Conservation (phyloP, 1,284 basidiomycete species). For the Sphaerobolus stellatus region DNA sequence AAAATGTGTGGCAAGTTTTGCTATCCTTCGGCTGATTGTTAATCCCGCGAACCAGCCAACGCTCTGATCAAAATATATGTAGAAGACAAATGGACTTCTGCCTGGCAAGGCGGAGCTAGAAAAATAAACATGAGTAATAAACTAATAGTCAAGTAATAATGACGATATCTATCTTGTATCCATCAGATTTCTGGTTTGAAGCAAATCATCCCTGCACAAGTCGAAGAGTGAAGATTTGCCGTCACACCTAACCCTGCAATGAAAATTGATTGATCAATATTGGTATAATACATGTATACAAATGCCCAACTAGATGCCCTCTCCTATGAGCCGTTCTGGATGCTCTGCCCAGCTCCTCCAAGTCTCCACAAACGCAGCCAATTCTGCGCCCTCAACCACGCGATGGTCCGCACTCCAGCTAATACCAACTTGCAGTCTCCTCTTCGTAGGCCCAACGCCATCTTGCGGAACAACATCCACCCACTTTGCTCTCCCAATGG, state of each 20-base stretch:
- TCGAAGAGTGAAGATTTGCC: neutral
- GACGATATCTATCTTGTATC: no score
- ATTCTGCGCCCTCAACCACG: conserved; percentile 89
- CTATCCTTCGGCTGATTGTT: no score
- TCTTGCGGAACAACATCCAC: conserved; percentile 49
- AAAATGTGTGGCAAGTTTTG: no score
- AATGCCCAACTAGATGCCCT: conserved; percentile 42
- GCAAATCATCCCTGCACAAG: no score
- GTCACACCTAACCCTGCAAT: neutral
- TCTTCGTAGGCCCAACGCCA: conserved; percentile 25
- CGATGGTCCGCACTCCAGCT: conserved; percentile 92
- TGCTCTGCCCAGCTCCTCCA: conserved; percentile 86
- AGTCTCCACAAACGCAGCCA: conserved; percentile 86
- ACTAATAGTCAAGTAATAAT: no score
- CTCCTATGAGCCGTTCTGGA: conserved; percentile 72
- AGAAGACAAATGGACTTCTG: no score
- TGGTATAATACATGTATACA: no score
- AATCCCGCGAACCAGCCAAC: no score
- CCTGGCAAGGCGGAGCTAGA: no score
- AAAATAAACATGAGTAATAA: no score
- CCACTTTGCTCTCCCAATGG: conserved; percentile 84
- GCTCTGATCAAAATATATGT: no score
- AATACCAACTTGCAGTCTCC: conserved; percentile 69
- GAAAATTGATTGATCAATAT: neutral
- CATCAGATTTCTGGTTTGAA: no score